These are phyloP conservation scores for Gloeostereum incarnatum DNA, from an alignment of 768 basidiomycete species.

Conservation along the genomic window DNA sequence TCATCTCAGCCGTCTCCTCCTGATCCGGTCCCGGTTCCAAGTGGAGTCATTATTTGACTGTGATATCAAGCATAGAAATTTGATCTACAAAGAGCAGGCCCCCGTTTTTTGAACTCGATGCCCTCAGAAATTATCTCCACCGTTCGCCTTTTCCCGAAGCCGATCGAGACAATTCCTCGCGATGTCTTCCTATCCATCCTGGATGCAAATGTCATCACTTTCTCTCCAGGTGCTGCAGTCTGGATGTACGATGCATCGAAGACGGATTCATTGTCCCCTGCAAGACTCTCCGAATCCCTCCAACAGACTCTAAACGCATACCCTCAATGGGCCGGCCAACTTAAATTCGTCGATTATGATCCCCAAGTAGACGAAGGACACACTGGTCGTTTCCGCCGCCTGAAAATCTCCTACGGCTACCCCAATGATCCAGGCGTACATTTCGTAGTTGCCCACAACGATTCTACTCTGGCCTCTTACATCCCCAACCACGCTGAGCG, in stretches of 20 bases:
- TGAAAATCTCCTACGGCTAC: slow-evolving; percentile 15
- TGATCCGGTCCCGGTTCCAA: too few species aligned
- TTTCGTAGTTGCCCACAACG: slow-evolving; percentile 15
- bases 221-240: slow-evolving; percentile 15
- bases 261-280: slow-evolving; percentile 1
- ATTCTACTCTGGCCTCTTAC: slow-evolving; percentile 8
- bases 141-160: too few species aligned
- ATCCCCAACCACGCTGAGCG: slow-evolving; percentile 6
- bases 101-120: too few species aligned
- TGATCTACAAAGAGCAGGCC: too few species aligned
- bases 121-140: too few species aligned
- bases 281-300: slow-evolving; percentile 6
- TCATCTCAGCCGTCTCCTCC: slow-evolving; percentile 85
- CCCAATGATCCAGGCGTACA: slow-evolving; percentile 20
- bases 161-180: slow-evolving; percentile 33
- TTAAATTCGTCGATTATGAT: slow-evolving; percentile 14
- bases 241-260: slow-evolving; percentile 17
- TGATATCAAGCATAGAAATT: too few species aligned
- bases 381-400: slow-evolving; percentile 17
- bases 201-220: slow-evolving; percentile 17
- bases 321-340: slow-evolving; percentile 22
- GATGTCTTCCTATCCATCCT: slow-evolving; percentile 17
- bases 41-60: too few species aligned
- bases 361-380: slow-evolving; percentile 9
- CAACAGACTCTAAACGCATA: slow-evolving; percentile 16